Percentiles rank a stretch among this genome's conserved stretches.
phyloP scores from a whole-genome alignment of 805 yeast genomes.

The Barnettozyma wickerhamii region DNA sequence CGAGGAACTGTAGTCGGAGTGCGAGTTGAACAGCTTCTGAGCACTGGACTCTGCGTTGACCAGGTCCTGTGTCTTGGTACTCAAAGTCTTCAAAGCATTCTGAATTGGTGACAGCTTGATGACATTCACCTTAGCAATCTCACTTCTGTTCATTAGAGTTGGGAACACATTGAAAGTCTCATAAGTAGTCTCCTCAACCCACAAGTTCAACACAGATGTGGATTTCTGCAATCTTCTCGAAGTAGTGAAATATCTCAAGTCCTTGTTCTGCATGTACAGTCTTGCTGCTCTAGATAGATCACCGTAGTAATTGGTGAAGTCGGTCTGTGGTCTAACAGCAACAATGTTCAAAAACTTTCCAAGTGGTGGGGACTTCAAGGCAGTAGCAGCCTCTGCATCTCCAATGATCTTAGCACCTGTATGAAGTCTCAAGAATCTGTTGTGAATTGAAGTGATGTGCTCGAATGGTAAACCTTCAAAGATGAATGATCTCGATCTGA shows the following conservation, averaged over 20 bases:
- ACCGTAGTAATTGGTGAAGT: slow-evolving; percentile 38
- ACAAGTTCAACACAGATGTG: slow-evolving; percentile 64
- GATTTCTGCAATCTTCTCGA: slow-evolving; percentile 72
- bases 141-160: slow-evolving; percentile 80
- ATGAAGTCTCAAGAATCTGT: slow-evolving; percentile 64
- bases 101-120: slow-evolving; percentile 76
- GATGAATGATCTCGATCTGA: slow-evolving; percentile 72
- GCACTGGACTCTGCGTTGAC: slow-evolving; percentile 61
- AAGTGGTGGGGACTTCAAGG: slow-evolving; percentile 47
- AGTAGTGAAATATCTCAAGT: slow-evolving; percentile 64
- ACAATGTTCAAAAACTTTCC: slow-evolving; percentile 74
- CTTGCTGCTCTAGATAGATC: slow-evolving; percentile 51
- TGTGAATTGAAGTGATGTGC: slow-evolving; percentile 78
- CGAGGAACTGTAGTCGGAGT: slow-evolving; percentile 37
- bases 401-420: slow-evolving; percentile 74
- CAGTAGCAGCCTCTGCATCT: slow-evolving; percentile 50
- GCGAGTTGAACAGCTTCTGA: slow-evolving; percentile 45
- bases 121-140: slow-evolving; percentile 45
- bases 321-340: slow-evolving; percentile 66
- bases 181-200: slow-evolving; percentile 86
- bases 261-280: slow-evolving; percentile 71
- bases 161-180: slow-evolving; percentile 78
- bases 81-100: slow-evolving; percentile 68
- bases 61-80: slow-evolving; percentile 67
- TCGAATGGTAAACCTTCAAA: slow-evolving; percentile 88